phyloP scores from a whole-genome alignment of 1,284 basidiomycete species.

The Microbotryomycetes sp. region DNA sequence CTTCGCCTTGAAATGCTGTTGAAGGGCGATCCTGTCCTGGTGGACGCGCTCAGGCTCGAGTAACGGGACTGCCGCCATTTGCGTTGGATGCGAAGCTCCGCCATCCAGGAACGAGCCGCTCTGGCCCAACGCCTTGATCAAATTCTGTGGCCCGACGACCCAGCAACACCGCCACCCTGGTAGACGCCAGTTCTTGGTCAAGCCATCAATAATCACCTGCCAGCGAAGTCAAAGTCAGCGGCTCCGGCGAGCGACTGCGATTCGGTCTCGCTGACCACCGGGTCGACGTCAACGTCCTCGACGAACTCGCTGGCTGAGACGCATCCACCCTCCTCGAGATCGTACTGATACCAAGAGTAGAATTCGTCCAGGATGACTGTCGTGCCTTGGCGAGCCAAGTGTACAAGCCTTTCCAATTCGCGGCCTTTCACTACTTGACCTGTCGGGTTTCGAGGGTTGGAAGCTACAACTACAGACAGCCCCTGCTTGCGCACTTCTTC shows the following conservation, averaged over 20 bases:
- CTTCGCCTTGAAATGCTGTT: slow-evolving; percentile 73
- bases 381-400: slow-evolving; percentile 58
- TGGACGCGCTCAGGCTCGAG: slow-evolving; percentile 64
- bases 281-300: slow-evolving; percentile 43
- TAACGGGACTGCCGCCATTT: slow-evolving; percentile 74
- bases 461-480: slow-evolving; percentile 78
- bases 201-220: slow-evolving; percentile 77
- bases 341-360: slow-evolving; percentile 88
- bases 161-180: slow-evolving; percentile 89
- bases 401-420: slow-evolving; percentile 71
- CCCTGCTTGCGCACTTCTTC: slow-evolving; percentile 52
- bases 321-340: slow-evolving; percentile 67
- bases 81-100: slow-evolving; percentile 46
- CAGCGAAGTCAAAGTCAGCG: not conserved
- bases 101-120: slow-evolving; percentile 50
- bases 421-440: slow-evolving; percentile 48
- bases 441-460: slow-evolving; percentile 87
- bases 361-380: slow-evolving; percentile 87
- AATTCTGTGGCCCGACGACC: slow-evolving; percentile 88
- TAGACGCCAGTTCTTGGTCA: slow-evolving; percentile 66
- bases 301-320: slow-evolving; percentile 76
- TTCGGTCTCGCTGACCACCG: slow-evolving; percentile 53
- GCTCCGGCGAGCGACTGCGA: too few species aligned
- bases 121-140: slow-evolving; percentile 77
- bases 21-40: slow-evolving; percentile 56